Percentiles rank a stretch among this genome's conserved stretches.
Evolutionary conservation across 2,329 filamentous ascomycete genomes (phyloP).

Genomic region (Bipolaris bicolor): DNA sequence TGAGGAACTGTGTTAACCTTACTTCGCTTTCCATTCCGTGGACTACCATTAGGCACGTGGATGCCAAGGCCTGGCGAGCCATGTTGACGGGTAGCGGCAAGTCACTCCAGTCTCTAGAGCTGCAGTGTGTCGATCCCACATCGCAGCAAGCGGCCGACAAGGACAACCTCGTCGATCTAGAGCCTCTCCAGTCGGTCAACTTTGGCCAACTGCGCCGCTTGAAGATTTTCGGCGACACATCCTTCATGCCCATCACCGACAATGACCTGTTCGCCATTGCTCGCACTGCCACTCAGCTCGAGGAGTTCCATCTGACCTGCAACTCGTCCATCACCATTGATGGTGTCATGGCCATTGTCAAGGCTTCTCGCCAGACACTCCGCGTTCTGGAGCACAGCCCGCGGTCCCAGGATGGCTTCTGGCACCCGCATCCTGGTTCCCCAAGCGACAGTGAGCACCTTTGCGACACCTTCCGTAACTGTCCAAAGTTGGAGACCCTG

Average conservation of each 20-base stretch:
- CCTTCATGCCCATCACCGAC: conserved; percentile 59
- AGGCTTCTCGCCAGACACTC: conserved; percentile 56
- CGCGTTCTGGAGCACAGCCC: conserved; percentile 61
- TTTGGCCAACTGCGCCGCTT: conserved; percentile 58
- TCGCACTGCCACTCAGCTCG: conserved; percentile 57
- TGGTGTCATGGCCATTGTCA: conserved; percentile 59
- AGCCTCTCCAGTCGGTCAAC: conserved; percentile 56
- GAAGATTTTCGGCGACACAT: conserved; percentile 62
- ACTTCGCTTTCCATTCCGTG: conserved; percentile 59
- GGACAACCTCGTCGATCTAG: conserved; percentile 51
- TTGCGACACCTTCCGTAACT: conserved; percentile 55
- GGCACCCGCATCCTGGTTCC: conserved; percentile 57
- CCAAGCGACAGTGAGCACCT: conserved; percentile 54
- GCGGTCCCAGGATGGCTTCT: conserved; percentile 59
- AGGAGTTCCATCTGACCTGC: conserved; percentile 61
- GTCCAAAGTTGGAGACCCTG: conserved; percentile 56
- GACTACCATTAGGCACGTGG: conserved; percentile 59
- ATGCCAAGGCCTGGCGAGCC: conserved; percentile 55
- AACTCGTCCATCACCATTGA: conserved; percentile 60
- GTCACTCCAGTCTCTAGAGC: conserved; percentile 58
- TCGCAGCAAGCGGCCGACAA: conserved; percentile 51
- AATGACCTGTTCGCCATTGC: conserved; percentile 58
- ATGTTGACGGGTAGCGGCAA: conserved; percentile 54
- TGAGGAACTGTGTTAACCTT: conserved; percentile 56
- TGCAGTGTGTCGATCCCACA: conserved; percentile 58